These are phyloP conservation scores for Sambucus nigra DNA, from an alignment of 129 eudicot genomes.

Conservation along the genomic window DNA sequence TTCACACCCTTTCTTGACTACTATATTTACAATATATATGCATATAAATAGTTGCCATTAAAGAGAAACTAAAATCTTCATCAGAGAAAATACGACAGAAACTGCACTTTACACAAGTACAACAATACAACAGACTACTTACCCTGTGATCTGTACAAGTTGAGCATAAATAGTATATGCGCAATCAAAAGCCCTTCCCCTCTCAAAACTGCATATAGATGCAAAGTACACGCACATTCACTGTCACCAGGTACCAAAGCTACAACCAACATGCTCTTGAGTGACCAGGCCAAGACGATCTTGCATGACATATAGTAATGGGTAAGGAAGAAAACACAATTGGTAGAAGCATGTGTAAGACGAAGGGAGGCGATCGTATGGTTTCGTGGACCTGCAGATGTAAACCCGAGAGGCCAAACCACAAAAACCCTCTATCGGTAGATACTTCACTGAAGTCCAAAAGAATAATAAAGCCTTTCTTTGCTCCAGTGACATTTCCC, in stretches of 20 bases:
- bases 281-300: constrained; percentile 53
- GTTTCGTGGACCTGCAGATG: constrained; percentile 41
- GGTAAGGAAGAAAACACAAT: constrained; percentile 65
- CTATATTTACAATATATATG: constrained; percentile 19
- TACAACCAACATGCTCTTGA: constrained; percentile 75
- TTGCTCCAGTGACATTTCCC: constrained; percentile 50
- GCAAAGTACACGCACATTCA: not conserved
- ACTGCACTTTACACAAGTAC: constrained; percentile 13
- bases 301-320: constrained; percentile 44
- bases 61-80: constrained; percentile 2
- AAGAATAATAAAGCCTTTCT: constrained; percentile 67
- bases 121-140: constrained; percentile 10
- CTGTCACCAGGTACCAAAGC: constrained; percentile 84
- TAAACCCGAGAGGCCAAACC: constrained; percentile 75
- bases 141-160: constrained; percentile 15
- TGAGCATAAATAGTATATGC: constrained; percentile 18
- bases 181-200: constrained; percentile 8
- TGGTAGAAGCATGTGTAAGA: constrained; percentile 88
- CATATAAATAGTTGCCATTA: constrained; percentile 30
- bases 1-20: constrained; percentile 12
- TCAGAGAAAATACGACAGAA: constrained; percentile 5
- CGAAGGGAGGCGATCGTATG: constrained; percentile 60
- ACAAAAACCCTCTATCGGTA: constrained; percentile 75
- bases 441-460: constrained; percentile 82
- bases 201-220: too few species aligned